Base-by-base conservation (phyloP, 306 rosid genomes). In the Calophaca sinica region DNA sequence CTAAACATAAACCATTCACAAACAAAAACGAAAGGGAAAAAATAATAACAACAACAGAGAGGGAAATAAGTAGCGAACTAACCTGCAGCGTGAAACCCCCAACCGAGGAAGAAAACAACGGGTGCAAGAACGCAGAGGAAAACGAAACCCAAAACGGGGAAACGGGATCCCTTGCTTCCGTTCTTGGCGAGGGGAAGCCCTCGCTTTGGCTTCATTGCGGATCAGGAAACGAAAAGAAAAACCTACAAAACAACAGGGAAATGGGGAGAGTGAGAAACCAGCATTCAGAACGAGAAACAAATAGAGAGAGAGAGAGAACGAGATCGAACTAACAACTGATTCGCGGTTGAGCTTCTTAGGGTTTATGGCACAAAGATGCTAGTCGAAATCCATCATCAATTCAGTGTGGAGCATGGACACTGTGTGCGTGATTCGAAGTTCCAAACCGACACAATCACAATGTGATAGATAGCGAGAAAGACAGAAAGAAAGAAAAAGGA, bases 181-280 rank as follows among this genome's bases (percentile, higher is more conserved):
- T 15, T 82, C 72, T 87, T 84, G 58, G 75, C 62, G 28, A 57
- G 35, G 15, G 78, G 58, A 44, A 76, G 12, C 53, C 89, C 85
- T 65, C 89, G 87, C 92, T 80, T 88, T 67, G 81, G 79, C 73
- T 89, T 84, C 98, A 93, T 93, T 79, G 83, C 70, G 68, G 35
- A 81, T 71, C 26, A 13, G 13, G 14, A 51, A 52, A n/a, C 38
- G 6, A 35, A 66, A 15, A 31, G 66, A 66, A 38, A 78, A 84
- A 82, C 68, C 74, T 65, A 15, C 62, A 79, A 42, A 33, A 28
- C 3, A 74, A 5, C 0, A 2, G 15, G 0, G 9, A 42, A 66
- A 50, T 38, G 66, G 29, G 32, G 11, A 41, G 15, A 32, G 39
- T 35, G 52, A 66, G 66, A 50, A 46, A 59, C 13, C 15, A 68